phyloP scores from a whole-genome alignment of 257 asterid species.

The Rauvolfia tetraphylla region DNA sequence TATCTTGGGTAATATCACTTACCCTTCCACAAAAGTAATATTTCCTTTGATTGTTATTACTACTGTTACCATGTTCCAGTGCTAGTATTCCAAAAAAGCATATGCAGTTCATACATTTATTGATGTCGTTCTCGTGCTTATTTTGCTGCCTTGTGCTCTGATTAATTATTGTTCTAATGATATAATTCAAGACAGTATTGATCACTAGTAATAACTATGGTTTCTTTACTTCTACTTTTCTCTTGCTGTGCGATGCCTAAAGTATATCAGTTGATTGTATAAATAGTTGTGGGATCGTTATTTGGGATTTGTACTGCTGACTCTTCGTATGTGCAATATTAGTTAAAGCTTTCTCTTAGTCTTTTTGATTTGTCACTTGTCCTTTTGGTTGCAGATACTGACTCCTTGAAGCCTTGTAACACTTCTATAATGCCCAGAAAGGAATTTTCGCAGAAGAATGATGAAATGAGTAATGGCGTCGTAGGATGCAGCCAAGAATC shows the following conservation, averaged over 20 bases:
- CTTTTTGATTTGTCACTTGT: slow-evolving; percentile 15
- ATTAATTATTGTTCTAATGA: neutral
- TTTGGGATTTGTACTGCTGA: neutral
- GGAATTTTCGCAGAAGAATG: slow-evolving; percentile 42
- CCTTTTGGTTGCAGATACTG: slow-evolving; percentile 47
- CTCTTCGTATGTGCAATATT: neutral
- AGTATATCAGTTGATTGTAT: neutral
- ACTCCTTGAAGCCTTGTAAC: slow-evolving; percentile 37
- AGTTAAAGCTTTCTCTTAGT: neutral
- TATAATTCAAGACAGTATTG: neutral
- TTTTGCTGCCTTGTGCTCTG: neutral
- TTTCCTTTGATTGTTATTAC: neutral
- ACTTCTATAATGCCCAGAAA: slow-evolving; percentile 37
- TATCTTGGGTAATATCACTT: neutral
- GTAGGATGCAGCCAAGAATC: slow-evolving; percentile 58
- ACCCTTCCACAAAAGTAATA: neutral
- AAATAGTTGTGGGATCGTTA: neutral
- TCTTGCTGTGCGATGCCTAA: neutral
- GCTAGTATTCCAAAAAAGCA: neutral
- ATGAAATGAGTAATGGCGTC: slow-evolving; percentile 47
- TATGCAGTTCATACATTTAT: neutral
- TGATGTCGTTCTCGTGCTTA: neutral
- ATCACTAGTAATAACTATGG: neutral
- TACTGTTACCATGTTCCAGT: neutral
- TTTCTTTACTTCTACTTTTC: neutral